Conservation (phyloP, 768 basidiomycete species). For the Pleurotus tuber-regium region DNA sequence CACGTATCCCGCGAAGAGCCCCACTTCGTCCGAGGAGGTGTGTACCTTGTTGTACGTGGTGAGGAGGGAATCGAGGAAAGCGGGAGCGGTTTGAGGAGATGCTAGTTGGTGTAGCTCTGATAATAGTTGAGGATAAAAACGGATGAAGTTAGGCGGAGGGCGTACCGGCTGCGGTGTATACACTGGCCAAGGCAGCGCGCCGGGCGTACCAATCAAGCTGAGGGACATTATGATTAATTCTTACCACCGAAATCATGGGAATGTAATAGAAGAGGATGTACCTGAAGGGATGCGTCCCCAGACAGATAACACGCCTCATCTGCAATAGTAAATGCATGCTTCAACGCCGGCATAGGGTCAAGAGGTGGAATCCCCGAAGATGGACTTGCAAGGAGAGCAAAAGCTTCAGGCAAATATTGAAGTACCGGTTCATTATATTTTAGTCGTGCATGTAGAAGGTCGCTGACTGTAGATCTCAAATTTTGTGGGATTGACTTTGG, state of each 20-base stretch:
- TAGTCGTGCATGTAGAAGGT: slow-evolving; percentile 55
- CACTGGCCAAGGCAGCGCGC: slow-evolving; percentile 59
- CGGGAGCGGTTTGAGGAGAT: slow-evolving; percentile 63
- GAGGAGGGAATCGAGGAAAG: slow-evolving; percentile 68
- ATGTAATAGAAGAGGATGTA: slow-evolving; percentile 25
- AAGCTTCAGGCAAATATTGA: slow-evolving; percentile 72
- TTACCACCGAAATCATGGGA: slow-evolving; percentile 6
- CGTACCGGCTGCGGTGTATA: slow-evolving; percentile 72
- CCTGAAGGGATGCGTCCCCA: slow-evolving; percentile 56
- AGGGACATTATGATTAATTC: slow-evolving; percentile 7
- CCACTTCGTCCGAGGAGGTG: slow-evolving; percentile 47
- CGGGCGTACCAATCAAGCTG: slow-evolving; percentile 75
- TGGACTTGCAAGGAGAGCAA: slow-evolving; percentile 62
- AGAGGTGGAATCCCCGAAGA: slow-evolving; percentile 45
- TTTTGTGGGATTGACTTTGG: slow-evolving; percentile 10
- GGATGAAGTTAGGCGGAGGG: not conserved
- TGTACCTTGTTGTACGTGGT: slow-evolving; percentile 44
- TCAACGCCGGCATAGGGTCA: slow-evolving; percentile 58
- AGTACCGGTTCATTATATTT: slow-evolving; percentile 68
- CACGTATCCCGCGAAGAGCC: slow-evolving; percentile 58
- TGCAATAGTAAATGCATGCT: slow-evolving; percentile 60
- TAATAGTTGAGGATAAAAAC: not conserved
- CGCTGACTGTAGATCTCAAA: slow-evolving; percentile 35
- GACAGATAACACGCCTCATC: slow-evolving; percentile 66
- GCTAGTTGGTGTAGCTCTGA: slow-evolving; percentile 80